Percentiles rank a stretch among this genome's conserved stretches.
phyloP scores from a whole-genome alignment of 495 filamentous ascomycete genomes.

The Platismatia glauca region DNA sequence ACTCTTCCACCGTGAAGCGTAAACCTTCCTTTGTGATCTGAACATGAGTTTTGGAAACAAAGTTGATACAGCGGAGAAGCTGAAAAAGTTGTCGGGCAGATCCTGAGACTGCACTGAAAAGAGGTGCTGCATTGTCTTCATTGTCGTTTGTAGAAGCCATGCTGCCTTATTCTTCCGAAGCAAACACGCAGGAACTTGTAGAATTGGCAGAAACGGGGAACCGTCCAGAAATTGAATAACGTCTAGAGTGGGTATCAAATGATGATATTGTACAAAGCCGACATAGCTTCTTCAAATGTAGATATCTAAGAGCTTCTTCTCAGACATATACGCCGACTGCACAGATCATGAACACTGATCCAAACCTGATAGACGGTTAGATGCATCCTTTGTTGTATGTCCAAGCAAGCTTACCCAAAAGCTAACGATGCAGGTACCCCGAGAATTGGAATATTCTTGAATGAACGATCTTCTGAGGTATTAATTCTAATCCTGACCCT shows the following conservation, averaged over 20 bases:
- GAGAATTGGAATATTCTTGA: conserved; percentile 64
- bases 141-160: conserved; percentile 15
- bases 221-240: not conserved
- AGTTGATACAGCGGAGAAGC: conserved; percentile 81
- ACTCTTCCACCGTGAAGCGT: conserved; percentile 77
- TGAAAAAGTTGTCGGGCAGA: conserved; percentile 82
- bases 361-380: conserved; percentile 54
- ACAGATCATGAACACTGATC: conserved; percentile 96
- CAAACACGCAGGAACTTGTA: not conserved
- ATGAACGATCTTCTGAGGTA: conserved; percentile 62
- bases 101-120: conserved; percentile 77
- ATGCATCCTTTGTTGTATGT: not conserved
- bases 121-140: conserved; percentile 34
- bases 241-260: conserved; percentile 15
- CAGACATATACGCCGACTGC: conserved; percentile 98
- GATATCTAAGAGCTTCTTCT: conserved; percentile 27
- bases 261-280: conserved; percentile 17
- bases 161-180: not conserved
- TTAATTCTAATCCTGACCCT: not conserved
- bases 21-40: conserved; percentile 75
- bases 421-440: conserved; percentile 81
- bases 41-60: conserved; percentile 70
- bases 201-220: not conserved
- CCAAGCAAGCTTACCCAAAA: conserved; percentile 59
- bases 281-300: conserved; percentile 24